phyloP scores from a whole-genome alignment of 192 early-diverging fungal species.

The Linnemannia hyalina region DNA sequence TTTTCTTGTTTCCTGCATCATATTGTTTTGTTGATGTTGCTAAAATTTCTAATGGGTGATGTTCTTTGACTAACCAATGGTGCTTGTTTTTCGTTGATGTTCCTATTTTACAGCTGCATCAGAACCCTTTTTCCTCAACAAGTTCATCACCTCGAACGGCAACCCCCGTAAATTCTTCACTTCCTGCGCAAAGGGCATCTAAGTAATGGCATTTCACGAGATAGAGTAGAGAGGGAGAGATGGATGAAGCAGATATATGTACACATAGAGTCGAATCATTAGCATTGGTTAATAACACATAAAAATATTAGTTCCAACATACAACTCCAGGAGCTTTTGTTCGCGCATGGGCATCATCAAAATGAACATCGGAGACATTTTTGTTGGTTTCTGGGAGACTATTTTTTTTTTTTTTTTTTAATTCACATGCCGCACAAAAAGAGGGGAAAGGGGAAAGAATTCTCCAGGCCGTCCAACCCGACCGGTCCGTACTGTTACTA shows the following conservation, averaged over 20 bases:
- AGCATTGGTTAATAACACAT: not conserved
- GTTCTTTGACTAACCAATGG: not conserved
- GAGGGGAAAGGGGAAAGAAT: not conserved
- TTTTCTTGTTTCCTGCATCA: not conserved
- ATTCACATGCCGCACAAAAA: not conserved
- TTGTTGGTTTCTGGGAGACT: no score
- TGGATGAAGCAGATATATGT: not conserved
- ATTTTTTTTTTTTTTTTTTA: not conserved
- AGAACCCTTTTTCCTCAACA: conserved; percentile 46
- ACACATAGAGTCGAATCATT: conserved; percentile 5
- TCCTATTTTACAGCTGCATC: conserved; percentile 41
- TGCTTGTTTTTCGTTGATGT: not conserved
- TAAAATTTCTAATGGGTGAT: not conserved
- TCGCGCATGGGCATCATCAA: not conserved
- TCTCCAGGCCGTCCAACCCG: not conserved
- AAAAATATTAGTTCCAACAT: not conserved
- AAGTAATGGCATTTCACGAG: conserved; percentile 4
- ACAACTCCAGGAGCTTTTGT: not conserved
- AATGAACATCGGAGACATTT: not conserved
- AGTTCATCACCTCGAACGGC: conserved; percentile 54
- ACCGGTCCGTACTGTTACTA: not conserved
- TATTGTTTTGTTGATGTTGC: not conserved
- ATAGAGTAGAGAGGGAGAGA: not conserved
- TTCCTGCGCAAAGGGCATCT: conserved; percentile 57
- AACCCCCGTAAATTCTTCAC: conserved; percentile 64